Percentiles rank a stretch among this genome's conserved stretches.
Conservation (phyloP, 1,284 basidiomycete genomes). For the Schizophyllum commune region DNA sequence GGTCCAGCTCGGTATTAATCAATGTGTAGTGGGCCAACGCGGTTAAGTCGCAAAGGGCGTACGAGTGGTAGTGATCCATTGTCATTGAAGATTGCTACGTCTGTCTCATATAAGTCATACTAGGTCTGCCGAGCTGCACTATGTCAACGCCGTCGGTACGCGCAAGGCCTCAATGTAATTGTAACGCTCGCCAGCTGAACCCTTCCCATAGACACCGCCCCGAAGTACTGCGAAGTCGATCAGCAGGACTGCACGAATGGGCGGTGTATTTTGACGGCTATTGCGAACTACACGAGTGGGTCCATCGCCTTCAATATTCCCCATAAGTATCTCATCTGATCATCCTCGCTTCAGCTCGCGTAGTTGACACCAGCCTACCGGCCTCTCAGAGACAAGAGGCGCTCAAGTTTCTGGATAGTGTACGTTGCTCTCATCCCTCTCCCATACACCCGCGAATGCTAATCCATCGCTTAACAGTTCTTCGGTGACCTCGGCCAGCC, state of each 20-base stretch:
- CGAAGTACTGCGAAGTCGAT: slow-evolving; percentile 37
- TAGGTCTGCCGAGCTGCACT: slow-evolving; percentile 36
- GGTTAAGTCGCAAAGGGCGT: slow-evolving; percentile 29
- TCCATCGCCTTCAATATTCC: too few species aligned
- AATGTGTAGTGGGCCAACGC: slow-evolving; percentile 36
- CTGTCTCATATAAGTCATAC: background rate
- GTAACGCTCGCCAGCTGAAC: too few species aligned
- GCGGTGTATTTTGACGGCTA: slow-evolving; percentile 34
- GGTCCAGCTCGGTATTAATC: background rate
- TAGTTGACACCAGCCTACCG: slow-evolving; percentile 33
- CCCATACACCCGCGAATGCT: too few species aligned
- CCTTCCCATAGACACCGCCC: slow-evolving; percentile 33
- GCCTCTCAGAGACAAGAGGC: slow-evolving; percentile 39
- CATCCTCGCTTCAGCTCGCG: slow-evolving; percentile 23
- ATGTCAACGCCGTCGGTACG: slow-evolving; percentile 40
- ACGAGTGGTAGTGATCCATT: slow-evolving; percentile 32
- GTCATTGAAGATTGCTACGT: background rate
- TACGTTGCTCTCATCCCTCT: too few species aligned
- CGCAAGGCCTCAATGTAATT: background rate
- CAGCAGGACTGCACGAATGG: slow-evolving; percentile 36
- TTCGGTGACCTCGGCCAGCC: slow-evolving; percentile 46
- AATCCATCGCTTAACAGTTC: slow-evolving; percentile 25
- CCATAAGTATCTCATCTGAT: slow-evolving; percentile 21
- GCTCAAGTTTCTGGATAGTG: slow-evolving; percentile 34
- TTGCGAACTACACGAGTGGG: slow-evolving; percentile 16